Percentiles rank a stretch among this genome's conserved stretches.
Conservation (phyloP, 495 filamentous ascomycete genomes). For the Talaromyces stipitatus region DNA sequence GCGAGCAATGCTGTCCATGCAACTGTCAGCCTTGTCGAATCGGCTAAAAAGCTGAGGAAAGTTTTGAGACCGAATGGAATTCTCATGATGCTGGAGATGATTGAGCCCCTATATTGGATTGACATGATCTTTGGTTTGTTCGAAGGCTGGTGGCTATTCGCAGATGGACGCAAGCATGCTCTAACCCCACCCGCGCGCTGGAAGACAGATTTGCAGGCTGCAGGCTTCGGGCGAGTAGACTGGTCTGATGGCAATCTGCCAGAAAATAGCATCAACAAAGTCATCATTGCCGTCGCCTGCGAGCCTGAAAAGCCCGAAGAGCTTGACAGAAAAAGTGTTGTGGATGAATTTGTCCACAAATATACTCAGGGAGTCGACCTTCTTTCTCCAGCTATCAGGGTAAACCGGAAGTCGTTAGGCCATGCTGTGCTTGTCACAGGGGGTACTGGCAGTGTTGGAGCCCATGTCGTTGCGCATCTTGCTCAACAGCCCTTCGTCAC, state of each 20-base stretch:
- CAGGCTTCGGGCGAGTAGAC: slow-evolving; percentile 39
- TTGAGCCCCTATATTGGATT: slow-evolving; percentile 26
- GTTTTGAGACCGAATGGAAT: slow-evolving; percentile 30
- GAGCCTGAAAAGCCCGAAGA: background rate
- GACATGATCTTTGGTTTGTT: slow-evolving; percentile 45
- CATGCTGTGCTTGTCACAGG: slow-evolving; percentile 41
- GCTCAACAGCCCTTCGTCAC: slow-evolving; percentile 25
- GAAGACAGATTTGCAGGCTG: slow-evolving; percentile 27
- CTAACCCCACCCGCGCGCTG: slow-evolving; percentile 24
- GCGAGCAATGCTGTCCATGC: slow-evolving; percentile 44
- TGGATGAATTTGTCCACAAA: slow-evolving; percentile 23
- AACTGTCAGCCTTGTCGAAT: slow-evolving; percentile 25
- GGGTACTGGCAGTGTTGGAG: slow-evolving; percentile 42
- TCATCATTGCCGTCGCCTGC: slow-evolving; percentile 35
- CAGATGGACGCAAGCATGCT: slow-evolving; percentile 41
- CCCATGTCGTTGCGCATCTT: slow-evolving; percentile 34
- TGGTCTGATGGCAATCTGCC: slow-evolving; percentile 38
- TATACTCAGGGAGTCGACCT: slow-evolving; percentile 8
- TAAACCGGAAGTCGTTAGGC: background rate
- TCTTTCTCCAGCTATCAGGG: background rate
- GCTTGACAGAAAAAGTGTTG: slow-evolving; percentile 11
- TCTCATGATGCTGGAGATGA: slow-evolving; percentile 35
- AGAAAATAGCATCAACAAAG: slow-evolving; percentile 31
- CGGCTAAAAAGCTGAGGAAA: slow-evolving; percentile 21
- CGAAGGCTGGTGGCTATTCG: slow-evolving; percentile 49